Conservation (phyloP, 1,284 basidiomycete genomes). For the Cryptococcus sp. region DNA sequence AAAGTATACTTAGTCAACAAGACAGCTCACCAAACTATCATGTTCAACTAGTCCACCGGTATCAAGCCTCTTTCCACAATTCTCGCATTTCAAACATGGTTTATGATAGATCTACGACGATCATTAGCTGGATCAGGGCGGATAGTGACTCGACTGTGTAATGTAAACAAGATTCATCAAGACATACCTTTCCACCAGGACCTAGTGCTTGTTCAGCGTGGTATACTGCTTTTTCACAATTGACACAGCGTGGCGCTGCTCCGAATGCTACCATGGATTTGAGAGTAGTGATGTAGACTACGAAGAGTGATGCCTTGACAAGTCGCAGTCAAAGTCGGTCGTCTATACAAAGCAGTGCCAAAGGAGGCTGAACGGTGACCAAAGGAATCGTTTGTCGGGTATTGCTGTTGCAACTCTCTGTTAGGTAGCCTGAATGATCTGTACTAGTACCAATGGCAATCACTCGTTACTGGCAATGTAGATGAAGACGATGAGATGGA, state of each 20-base stretch:
- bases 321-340: neutral
- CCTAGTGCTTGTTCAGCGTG: slow-evolving; percentile 48
- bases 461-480: too few species aligned
- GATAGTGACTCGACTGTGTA: too few species aligned
- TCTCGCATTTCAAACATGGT: slow-evolving; percentile 45
- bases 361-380: neutral
- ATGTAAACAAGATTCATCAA: too few species aligned
- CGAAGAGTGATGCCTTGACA: neutral
- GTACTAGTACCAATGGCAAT: too few species aligned
- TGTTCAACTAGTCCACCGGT: slow-evolving; percentile 45
- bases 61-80: slow-evolving; percentile 47
- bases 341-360: neutral
- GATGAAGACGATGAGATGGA: too few species aligned
- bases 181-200: slow-evolving; percentile 42
- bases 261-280: slow-evolving; percentile 11
- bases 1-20: neutral
- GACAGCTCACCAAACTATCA: slow-evolving; percentile 36
- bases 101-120: slow-evolving; percentile 49
- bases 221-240: slow-evolving; percentile 43
- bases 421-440: too few species aligned
- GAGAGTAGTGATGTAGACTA: neutral
- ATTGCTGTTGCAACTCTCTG: too few species aligned
- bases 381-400: too few species aligned
- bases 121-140: neutral
- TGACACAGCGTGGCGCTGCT: slow-evolving; percentile 41